Evolutionary conservation across 495 filamentous ascomycete species (phyloP), one percentile per base, ranked within the genome.

Genomic region (Lasiosphaeris hirsuta): DNA sequence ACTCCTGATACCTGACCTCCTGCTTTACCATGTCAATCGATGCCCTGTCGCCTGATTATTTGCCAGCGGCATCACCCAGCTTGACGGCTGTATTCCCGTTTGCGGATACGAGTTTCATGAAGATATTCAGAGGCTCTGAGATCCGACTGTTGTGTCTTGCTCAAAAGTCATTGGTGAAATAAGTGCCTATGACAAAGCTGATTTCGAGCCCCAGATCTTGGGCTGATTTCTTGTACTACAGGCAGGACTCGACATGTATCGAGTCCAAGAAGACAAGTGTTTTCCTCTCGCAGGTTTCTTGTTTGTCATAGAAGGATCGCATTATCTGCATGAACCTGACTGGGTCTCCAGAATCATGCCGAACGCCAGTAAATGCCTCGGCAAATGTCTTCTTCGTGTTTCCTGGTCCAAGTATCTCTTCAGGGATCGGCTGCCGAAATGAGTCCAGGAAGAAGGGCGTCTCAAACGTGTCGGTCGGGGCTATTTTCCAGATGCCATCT

Each of bases 191-290:
- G 34, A 95, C 94, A 73, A 98, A 98, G 0, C 84, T 87, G 14
- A 90, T 85, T 42, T 82, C 80, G 69, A 98, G 92, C 40, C 89
- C 88, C 7, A 86, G 84, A 39, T 85, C 81, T 48, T 96, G 90
- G 1, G 92, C 84, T 40, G 86, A 81, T 30, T 81, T 68, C 74
- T 91, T 93, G 74, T 97, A 98, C 70, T 94, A 84, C 30, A 97
- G 72, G 68, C 95, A 97, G 39, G 85, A 84, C 13, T 96, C 91
- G 55, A 97, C 88, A 63, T 97, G 85, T 37, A 98, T 75, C 5
- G 90, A 94, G 72, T 98, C 94, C 3, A 95, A 98, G 70, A 97
- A 98, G n/a, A 97, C 94, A 43, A 97, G 87, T 0, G 83, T 88
- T 78, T 97, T 98, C 75, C 85, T 86, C 2, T 89, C 89, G 33